phyloP scores from a whole-genome alignment of 2,329 filamentous ascomycete species.

The Fusarium siculi region DNA sequence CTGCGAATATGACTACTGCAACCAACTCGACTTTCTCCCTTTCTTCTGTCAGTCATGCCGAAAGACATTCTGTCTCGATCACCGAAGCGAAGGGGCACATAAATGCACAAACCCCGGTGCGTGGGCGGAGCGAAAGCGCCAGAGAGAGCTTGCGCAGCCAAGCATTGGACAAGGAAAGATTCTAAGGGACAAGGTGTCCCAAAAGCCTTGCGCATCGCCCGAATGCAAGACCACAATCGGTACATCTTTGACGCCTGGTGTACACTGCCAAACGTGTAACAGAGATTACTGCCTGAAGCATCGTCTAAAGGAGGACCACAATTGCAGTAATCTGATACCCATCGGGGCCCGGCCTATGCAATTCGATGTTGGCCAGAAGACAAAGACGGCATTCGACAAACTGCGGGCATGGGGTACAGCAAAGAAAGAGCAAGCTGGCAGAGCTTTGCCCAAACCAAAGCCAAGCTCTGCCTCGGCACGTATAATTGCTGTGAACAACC shows the following conservation, averaged over 20 bases:
- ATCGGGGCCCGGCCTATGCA: slow-evolving; percentile 61
- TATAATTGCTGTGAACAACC: slow-evolving; percentile 74
- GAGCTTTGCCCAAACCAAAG: slow-evolving; percentile 70
- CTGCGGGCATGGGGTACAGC: slow-evolving; percentile 83
- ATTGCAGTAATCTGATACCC: slow-evolving; percentile 80
- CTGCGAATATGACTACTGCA: slow-evolving; percentile 92
- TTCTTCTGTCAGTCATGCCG: slow-evolving; percentile 92
- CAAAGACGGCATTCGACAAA: slow-evolving; percentile 78
- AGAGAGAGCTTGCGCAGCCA: slow-evolving; percentile 63
- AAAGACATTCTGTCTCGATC: slow-evolving; percentile 90
- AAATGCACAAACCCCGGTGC: slow-evolving; percentile 70
- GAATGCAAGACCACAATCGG: slow-evolving; percentile 77
- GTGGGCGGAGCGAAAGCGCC: slow-evolving; percentile 68
- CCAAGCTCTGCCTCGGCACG: slow-evolving; percentile 72
- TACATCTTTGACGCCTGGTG: slow-evolving; percentile 73
- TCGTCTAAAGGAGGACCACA: slow-evolving; percentile 81
- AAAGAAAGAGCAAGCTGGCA: slow-evolving; percentile 72
- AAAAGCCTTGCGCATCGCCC: slow-evolving; percentile 75
- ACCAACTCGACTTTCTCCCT: slow-evolving; percentile 94
- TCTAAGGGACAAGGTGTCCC: slow-evolving; percentile 64
- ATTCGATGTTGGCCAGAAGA: slow-evolving; percentile 67
- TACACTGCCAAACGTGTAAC: slow-evolving; percentile 78
- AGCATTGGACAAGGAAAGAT: slow-evolving; percentile 65
- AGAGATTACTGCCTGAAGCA: slow-evolving; percentile 82
- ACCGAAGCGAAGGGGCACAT: slow-evolving; percentile 87